These are phyloP conservation scores for Yamadazyma triangularis DNA, from an alignment of 1,139 yeast genomes.

Conservation along the genomic window DNA sequence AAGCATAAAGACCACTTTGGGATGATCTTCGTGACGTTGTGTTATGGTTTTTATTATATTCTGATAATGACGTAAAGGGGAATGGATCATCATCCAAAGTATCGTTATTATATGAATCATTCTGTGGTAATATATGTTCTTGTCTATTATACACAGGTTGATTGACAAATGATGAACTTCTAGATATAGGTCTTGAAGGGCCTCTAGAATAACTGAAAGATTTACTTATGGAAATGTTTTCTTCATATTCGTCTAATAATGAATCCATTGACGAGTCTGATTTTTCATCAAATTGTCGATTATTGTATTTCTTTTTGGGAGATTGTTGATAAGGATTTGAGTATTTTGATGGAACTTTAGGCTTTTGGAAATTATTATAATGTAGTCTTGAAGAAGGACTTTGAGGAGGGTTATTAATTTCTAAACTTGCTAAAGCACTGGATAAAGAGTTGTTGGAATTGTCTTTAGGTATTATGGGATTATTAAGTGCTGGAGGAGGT, in stretches of 20 bases:
- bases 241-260: slow-evolving; percentile 49
- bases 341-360: not conserved
- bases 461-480: slow-evolving; percentile 10
- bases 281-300: slow-evolving; percentile 8
- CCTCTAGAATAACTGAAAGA: slow-evolving; percentile 22
- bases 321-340: not conserved
- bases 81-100: slow-evolving; percentile 18
- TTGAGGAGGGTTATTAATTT: slow-evolving; percentile 8
- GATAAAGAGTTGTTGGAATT: slow-evolving; percentile 22
- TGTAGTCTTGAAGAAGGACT: not conserved
- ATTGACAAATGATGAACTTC: slow-evolving; percentile 18
- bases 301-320: slow-evolving; percentile 1
- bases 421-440: slow-evolving; percentile 31
- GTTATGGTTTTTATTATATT: slow-evolving; percentile 27
- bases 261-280: slow-evolving; percentile 48
- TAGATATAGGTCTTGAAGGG: slow-evolving; percentile 25
- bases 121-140: not conserved
- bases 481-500: slow-evolving; percentile 6
- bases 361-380: slow-evolving; percentile 1
- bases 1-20: slow-evolving; percentile 36
- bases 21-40: slow-evolving; percentile 27
- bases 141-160: slow-evolving; percentile 3
- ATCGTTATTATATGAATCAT: not conserved
- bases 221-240: slow-evolving; percentile 30
- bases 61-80: slow-evolving; percentile 35